Base-by-base conservation (phyloP, 2,329 filamentous ascomycete species). In the Pestalotiopsis sp. region DNA sequence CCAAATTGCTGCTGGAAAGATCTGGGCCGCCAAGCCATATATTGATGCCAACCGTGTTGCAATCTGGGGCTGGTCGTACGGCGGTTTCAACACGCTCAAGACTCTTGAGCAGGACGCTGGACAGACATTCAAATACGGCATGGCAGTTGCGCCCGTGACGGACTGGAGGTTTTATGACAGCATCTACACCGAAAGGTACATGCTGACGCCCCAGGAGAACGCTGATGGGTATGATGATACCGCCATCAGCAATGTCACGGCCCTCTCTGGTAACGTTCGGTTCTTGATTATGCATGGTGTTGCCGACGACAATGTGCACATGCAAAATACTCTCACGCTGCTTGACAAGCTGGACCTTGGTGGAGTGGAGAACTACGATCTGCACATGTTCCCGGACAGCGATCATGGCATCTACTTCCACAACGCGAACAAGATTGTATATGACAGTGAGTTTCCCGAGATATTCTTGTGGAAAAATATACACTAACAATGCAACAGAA, bases 61-160 rank as follows among this genome's bases (percentile, higher is more conserved):
- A 23, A 97, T 99, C 77, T 99, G 96, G 96, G 96, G 96, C 62
- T 99, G 96, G 96, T 97, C 93, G 71, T 99, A 96, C 77, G 96
- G 96, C 69, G 96, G 96, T 12, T 99, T 97, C 84, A 93, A 93
- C 85, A 93, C 96, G 5, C 87, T 99, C 75, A 99, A 99, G 84
- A 96, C 94, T 1, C 90, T 99, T 13, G 96, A 99, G 84, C 88
- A 90, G 70, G 96, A 99, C 78, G 95, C 90, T 9, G 96, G 97
- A 4, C 80, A 89, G 77, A 98, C 95, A 0, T 99, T 98, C 83
- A 91, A 91, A 72, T 99, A 99, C 79, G 97, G 96, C 74, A 97
- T 99, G 93, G 94, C 97, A 6, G 97, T 99, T 65, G 96, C 96
- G 1, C 96, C 96, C 20, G 96, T 99, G n/a, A 98, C 95, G 0